Evolutionary conservation across 2,329 filamentous ascomycete genomes (phyloP), one percentile per base, ranked within the genome.

Genomic region (Endoconidiophora polonica): DNA sequence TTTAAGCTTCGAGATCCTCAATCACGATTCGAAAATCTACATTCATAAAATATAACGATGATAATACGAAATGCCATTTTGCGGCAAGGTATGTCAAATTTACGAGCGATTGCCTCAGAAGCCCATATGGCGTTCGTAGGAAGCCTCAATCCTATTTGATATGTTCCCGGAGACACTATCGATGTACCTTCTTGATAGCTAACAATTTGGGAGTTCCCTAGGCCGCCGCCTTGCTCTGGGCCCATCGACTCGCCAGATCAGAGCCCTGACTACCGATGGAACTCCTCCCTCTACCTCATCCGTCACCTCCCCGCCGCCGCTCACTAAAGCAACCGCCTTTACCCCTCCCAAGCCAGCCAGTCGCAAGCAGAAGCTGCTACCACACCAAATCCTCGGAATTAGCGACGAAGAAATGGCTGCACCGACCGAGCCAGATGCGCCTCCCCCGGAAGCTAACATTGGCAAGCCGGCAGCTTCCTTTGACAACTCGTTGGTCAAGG

Each of bases 41-140:
- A 6, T 33, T 33, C 12, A 10, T 10, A 33, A 33, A 9, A 33
- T 10, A 33, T 9, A 10, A 33, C 39, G 56, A 79, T 78, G 75
- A 75, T 77, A 59, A 58, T 74, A 56, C 70, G 73, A 66, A 76
- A 68, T 60, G 63, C 67, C 56, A 66, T 66, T 48, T 63, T 69
- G 61, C 73, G 73, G 71, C 66, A 75, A 61, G 69, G 75, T 77
- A 64, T 58, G 68, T 57, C 18, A 33, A 10, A 10, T 10, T 10
- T 33, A 33, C 26, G 7, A 33, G 7, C 12, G 6, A 3, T 3
- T 16, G 9, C 29, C 26, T n/a, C 5, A 7, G 5, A 29, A 23
- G 7, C 24, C 10, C 10, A 24, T 16, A 6, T 38, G 12, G 12
- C n/a, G 20, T 12, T 29, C n/a, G 20, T 12, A 26, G 23, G 23